A percentile compares a stretch with the other conserved stretches of the same genome.
These are phyloP conservation scores for Cetraspora pellucida DNA, from an alignment of 192 early-diverging fungal species.

Conservation along the genomic window DNA sequence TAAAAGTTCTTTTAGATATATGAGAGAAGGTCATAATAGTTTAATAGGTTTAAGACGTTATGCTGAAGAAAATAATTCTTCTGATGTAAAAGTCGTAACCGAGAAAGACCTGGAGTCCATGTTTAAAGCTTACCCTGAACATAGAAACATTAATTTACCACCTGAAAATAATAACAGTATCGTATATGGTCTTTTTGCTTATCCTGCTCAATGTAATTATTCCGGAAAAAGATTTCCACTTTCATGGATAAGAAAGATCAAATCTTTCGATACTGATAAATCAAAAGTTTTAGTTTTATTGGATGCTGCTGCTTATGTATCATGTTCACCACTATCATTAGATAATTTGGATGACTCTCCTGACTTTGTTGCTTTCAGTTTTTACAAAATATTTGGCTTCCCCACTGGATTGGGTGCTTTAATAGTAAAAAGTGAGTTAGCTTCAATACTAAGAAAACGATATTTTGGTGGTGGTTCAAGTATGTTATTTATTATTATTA, in stretches of 20 bases:
- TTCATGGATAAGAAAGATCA: constrained; percentile 53
- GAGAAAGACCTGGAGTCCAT: constrained; percentile 35
- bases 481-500: constrained; percentile 2
- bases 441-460: constrained; percentile 48
- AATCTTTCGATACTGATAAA: constrained; percentile 35
- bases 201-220: constrained; percentile 87
- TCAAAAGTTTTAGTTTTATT: constrained; percentile 61
- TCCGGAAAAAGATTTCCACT: constrained; percentile 74
- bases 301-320: constrained; percentile 73
- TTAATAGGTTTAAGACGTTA: constrained; percentile 71
- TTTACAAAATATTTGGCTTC: constrained; percentile 90
- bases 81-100: constrained; percentile 30
- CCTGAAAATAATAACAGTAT: not conserved
- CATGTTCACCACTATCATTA: constrained; percentile 66
- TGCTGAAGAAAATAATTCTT: constrained; percentile 42
- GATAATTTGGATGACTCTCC: constrained; percentile 47
- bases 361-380: constrained; percentile 75
- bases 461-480: constrained; percentile 83
- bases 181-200: constrained; percentile 64
- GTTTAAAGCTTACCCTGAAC: not conserved
- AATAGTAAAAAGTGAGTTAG: constrained; percentile 60
- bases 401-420: constrained; percentile 83
- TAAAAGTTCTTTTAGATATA: constrained; percentile 55
- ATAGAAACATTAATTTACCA: not conserved
- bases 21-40: constrained; percentile 74